Conservation (phyloP, 345 rosid genomes). For the Acer campestre region DNA sequence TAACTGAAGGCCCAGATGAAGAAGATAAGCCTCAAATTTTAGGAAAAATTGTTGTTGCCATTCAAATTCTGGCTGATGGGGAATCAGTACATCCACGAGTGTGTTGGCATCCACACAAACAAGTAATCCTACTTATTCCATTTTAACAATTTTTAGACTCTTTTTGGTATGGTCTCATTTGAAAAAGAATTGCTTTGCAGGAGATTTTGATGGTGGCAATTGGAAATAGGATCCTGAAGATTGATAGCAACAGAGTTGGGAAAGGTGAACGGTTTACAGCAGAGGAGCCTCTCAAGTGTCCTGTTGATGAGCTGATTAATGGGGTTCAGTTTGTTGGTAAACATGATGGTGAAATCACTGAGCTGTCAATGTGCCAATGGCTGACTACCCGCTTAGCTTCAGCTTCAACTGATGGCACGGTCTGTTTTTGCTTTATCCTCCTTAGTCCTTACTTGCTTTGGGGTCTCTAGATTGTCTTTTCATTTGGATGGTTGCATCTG, state of each 20-base stretch:
- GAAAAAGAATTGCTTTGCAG: conserved; percentile 29
- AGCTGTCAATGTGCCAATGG: conserved; percentile 81
- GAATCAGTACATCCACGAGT: conserved; percentile 58
- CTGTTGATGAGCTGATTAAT: conserved; percentile 58
- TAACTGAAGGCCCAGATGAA: conserved; percentile 67
- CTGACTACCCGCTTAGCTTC: conserved; percentile 73
- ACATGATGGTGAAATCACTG: conserved; percentile 72
- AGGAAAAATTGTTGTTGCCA: conserved; percentile 53
- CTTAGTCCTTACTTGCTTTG: background rate
- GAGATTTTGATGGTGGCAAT: conserved; percentile 70
- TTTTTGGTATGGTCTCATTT: background rate
- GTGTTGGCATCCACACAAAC: conserved; percentile 87
- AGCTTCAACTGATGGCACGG: conserved; percentile 77
- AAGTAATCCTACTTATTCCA: conserved; percentile 41
- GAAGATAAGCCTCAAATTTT: conserved; percentile 76
- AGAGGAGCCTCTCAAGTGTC: conserved; percentile 60
- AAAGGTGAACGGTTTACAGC: conserved; percentile 49
- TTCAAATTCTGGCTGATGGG: conserved; percentile 55
- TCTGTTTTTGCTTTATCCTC: conserved; percentile 29
- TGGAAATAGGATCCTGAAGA: conserved; percentile 60
- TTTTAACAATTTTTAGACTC: background rate
- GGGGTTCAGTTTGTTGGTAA: conserved; percentile 74
- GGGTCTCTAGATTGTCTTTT: conserved; percentile 1
- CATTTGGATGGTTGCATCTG: background rate
- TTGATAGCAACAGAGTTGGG: conserved; percentile 61